phyloP scores from a whole-genome alignment of 129 eudicot species.

The Chrysanthemum makinoi region DNA sequence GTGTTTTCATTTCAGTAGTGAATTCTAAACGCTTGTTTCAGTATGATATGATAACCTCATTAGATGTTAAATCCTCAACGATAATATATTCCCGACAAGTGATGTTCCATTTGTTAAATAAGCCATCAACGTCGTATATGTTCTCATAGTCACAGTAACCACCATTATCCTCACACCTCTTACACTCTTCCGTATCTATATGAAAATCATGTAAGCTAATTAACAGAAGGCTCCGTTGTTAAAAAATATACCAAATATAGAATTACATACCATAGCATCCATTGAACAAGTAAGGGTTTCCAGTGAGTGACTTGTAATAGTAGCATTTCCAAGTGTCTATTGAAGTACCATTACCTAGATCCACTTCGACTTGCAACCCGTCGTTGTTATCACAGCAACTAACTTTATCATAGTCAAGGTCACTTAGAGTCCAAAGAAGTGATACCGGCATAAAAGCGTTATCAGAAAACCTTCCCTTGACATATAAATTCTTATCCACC shows the following conservation, averaged over 20 bases:
- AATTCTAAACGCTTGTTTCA: too few relatives aligned
- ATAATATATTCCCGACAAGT: not conserved
- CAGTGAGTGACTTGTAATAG: not conserved
- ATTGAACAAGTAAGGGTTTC: not conserved
- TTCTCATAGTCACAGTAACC: not conserved
- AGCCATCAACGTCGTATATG: not conserved
- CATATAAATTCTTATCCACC: not conserved
- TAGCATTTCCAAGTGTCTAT: not conserved
- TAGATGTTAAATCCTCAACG: too few relatives aligned
- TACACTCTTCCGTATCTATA: not conserved
- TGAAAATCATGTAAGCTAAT: not conserved
- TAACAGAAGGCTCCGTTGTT: not conserved
- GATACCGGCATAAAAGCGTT: not conserved
- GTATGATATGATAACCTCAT: not conserved
- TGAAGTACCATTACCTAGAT: slow-evolving; percentile 9
- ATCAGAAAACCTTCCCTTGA: not conserved
- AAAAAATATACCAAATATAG: not conserved
- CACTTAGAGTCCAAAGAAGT: slow-evolving; percentile 1
- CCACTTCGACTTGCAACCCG: not conserved
- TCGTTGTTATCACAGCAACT: not conserved
- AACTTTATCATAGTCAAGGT: not conserved
- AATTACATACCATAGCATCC: not conserved
- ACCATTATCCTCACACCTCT: not conserved
- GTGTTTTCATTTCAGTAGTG: too few relatives aligned
- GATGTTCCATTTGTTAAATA: not conserved